Evolutionary conservation across 495 filamentous ascomycete genomes (phyloP).

Genomic region (Penicillium parvum): DNA sequence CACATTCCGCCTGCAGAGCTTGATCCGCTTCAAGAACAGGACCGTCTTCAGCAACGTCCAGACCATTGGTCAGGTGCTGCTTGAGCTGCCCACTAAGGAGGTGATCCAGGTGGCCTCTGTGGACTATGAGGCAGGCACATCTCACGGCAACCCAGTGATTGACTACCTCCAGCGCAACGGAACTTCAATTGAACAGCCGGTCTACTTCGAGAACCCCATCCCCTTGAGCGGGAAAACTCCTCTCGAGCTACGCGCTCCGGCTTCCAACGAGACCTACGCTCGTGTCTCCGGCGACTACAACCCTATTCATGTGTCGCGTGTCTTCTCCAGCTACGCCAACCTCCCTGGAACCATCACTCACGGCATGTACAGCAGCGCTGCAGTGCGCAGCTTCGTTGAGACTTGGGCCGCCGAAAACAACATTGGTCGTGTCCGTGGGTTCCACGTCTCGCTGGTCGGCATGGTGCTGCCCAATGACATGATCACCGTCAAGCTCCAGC

Average conservation of each 20-base stretch:
- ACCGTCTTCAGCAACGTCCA: conserved; percentile 88
- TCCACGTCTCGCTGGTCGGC: conserved; percentile 88
- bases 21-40: conserved; percentile 92
- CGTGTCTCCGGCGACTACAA: conserved; percentile 98
- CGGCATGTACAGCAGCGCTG: conserved; percentile 98
- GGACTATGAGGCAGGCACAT: conserved; percentile 83
- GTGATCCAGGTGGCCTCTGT: conserved; percentile 93
- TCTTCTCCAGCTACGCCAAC: conserved; percentile 92
- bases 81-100: conserved; percentile 96
- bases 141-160: conserved; percentile 92
- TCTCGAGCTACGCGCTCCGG: conserved; percentile 81
- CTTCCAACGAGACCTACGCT: conserved; percentile 96
- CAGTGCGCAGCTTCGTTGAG: conserved; percentile 96
- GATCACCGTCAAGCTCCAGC: conserved; percentile 87
- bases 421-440: conserved; percentile 92
- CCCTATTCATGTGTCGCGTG: conserved; percentile 95
- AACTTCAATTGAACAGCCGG: conserved; percentile 89
- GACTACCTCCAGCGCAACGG: conserved; percentile 94
- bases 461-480: conserved; percentile 98
- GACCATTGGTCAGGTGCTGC: conserved; percentile 85
- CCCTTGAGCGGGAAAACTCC: conserved; percentile 90
- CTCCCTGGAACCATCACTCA: conserved; percentile 96
- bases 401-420: conserved; percentile 99
- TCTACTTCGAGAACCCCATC: conserved; percentile 96
- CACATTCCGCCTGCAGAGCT: conserved; percentile 90